Percentiles rank a stretch among this genome's conserved stretches.
Conservation (phyloP, 2,329 filamentous ascomycete genomes). For the Arthrinium phaeospermum region DNA sequence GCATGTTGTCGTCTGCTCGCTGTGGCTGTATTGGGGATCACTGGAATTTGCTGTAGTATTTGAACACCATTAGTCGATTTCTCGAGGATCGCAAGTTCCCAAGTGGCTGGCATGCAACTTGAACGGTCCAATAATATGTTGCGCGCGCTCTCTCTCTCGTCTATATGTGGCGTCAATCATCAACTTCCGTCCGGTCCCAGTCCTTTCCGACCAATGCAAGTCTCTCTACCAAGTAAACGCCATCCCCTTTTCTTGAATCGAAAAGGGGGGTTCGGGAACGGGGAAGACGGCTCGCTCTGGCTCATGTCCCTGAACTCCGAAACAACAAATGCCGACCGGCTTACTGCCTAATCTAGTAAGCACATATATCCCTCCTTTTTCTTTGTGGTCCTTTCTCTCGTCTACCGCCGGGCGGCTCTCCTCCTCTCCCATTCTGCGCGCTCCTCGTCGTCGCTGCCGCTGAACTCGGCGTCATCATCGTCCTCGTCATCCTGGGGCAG, state of each 20-base stretch:
- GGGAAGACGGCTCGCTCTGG: neutral
- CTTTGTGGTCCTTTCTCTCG: neutral
- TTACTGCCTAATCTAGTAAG: neutral
- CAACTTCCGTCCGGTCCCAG: neutral
- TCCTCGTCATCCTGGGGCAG: constrained; percentile 42
- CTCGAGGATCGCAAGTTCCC: neutral
- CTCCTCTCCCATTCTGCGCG: constrained; percentile 65
- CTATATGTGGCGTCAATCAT: constrained; percentile 6
- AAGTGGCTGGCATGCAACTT: neutral
- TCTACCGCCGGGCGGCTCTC: constrained; percentile 33
- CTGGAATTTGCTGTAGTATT: neutral
- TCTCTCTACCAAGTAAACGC: constrained; percentile 8
- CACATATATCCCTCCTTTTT: neutral
- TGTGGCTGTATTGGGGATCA: neutral
- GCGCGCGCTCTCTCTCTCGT: neutral
- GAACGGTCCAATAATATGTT: neutral
- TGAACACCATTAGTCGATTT: neutral
- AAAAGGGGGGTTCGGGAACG: neutral
- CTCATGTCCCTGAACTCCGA: constrained; percentile 12
- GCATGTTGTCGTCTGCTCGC: neutral
- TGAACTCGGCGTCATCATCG: constrained; percentile 66
- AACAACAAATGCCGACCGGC: neutral
- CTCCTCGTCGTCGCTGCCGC: constrained; percentile 69
- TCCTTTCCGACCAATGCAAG: constrained; percentile 11
- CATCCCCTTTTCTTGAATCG: neutral